Percentiles rank a stretch among this genome's conserved stretches.
These are phyloP conservation scores for Graphilbum fragrans DNA, from an alignment of 2,329 filamentous ascomycete genomes.

Conservation along the genomic window DNA sequence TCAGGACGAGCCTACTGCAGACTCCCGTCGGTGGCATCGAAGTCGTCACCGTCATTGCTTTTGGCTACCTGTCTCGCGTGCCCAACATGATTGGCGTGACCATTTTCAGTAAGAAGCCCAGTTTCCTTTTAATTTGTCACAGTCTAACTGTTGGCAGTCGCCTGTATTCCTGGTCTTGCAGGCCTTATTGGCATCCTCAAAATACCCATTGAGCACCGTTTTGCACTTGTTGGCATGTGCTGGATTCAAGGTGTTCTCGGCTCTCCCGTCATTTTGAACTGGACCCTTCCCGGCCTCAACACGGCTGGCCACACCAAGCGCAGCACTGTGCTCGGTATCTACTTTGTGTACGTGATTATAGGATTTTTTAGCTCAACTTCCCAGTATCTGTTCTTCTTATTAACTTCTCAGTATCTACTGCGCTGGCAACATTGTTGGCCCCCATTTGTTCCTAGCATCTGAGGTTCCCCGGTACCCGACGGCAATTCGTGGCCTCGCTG, in stretches of 20 bases:
- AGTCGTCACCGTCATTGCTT: conserved; percentile 13
- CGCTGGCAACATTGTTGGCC: conserved; percentile 9
- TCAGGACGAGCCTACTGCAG: conserved; percentile 27
- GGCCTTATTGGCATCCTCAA: conserved; percentile 37
- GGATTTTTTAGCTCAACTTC: neutral
- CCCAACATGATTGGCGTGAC: conserved; percentile 22
- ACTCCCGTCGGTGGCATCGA: conserved; percentile 26
- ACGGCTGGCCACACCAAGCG: conserved; percentile 39
- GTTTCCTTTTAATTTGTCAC: neutral
- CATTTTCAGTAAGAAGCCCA: conserved; percentile 6
- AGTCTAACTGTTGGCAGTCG: conserved; percentile 1
- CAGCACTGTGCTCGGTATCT: conserved; percentile 32
- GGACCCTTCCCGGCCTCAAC: conserved; percentile 35
- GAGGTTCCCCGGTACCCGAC: conserved; percentile 8
- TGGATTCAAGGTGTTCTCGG: conserved; percentile 39
- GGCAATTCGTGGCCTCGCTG: conserved; percentile 9
- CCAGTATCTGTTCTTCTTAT: neutral
- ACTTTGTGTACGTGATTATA: conserved; percentile 17
- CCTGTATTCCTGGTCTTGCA: conserved; percentile 18
- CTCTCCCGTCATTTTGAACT: conserved; percentile 35
- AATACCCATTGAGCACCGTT: conserved; percentile 29
- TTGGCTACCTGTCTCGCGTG: conserved; percentile 31
- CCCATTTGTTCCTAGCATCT: conserved; percentile 8
- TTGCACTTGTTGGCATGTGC: conserved; percentile 37
- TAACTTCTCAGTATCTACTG: conserved; percentile 3